Evolutionary conservation across 1,284 basidiomycete genomes (phyloP).

Genomic region (Cryptococcus hybrid): DNA sequence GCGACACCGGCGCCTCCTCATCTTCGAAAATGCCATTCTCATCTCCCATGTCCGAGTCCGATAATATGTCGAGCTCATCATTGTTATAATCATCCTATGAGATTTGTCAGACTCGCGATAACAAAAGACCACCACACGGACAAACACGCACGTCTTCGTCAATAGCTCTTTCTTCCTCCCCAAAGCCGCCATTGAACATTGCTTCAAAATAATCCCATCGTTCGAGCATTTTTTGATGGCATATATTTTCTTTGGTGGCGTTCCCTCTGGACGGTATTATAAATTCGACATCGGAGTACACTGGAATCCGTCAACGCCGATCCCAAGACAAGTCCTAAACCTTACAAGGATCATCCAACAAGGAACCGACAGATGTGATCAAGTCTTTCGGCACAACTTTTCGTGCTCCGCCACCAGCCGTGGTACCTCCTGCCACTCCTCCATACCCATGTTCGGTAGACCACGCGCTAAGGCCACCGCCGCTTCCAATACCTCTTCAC

Average conservation of each 20-base stretch:
- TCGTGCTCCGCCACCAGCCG: conserved; percentile 39
- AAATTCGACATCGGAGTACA: conserved; percentile 80
- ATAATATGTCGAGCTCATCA: conserved; percentile 32
- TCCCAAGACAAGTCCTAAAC: no score
- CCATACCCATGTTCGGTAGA: conserved; percentile 37
- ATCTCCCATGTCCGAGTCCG: conserved; percentile 49
- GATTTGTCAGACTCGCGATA: background rate
- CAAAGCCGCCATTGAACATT: conserved; percentile 48
- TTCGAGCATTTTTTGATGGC: conserved; percentile 67
- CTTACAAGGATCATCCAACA: conserved; percentile 66
- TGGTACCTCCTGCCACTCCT: conserved; percentile 41
- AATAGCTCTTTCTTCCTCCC: conserved; percentile 31
- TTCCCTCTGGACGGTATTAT: conserved; percentile 50
- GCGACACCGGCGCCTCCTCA: background rate
- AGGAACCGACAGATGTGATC: conserved; percentile 61
- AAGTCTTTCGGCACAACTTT: conserved; percentile 43
- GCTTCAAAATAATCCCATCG: conserved; percentile 70
- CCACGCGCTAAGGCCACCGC: conserved; percentile 41
- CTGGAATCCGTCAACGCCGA: conserved; percentile 29
- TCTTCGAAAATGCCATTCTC: background rate
- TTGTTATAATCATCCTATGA: conserved; percentile 10
- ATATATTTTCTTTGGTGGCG: conserved; percentile 30
- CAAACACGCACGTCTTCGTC: conserved; percentile 20
- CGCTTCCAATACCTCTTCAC: conserved; percentile 22
- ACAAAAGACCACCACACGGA: no score